These are phyloP conservation scores for Mediolabrus comicus DNA, from an alignment of 108 stramenopile species.

Conservation along the genomic window DNA sequence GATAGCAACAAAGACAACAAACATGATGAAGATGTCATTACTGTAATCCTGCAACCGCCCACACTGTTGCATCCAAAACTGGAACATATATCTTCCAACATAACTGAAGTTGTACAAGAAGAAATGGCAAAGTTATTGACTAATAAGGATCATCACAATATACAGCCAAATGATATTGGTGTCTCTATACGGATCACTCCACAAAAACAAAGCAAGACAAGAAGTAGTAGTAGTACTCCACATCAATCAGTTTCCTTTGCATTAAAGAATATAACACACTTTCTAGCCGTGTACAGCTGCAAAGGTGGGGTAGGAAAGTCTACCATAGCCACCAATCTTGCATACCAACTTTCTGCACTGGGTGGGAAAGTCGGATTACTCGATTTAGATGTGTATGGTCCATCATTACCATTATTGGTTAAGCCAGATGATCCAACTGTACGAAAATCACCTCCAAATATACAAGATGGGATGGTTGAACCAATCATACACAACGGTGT, in stretches of 20 bases:
- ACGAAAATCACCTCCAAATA: constrained; percentile 52
- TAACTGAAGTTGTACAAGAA: constrained; percentile 43
- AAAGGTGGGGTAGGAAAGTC: constrained; percentile 99
- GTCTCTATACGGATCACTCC: constrained; percentile 12
- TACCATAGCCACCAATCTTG: constrained; percentile 96
- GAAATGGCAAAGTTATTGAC: constrained; percentile 16
- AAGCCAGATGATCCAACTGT: constrained; percentile 79
- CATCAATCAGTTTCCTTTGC: constrained; percentile 65
- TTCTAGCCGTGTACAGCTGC: constrained; percentile 88
- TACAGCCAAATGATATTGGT: constrained; percentile 17
- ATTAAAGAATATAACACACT: constrained; percentile 68
- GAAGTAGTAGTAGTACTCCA: constrained; percentile 23
- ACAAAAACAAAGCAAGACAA: constrained; percentile 5
- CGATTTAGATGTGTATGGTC: constrained; percentile 98
- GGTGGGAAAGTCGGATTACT: constrained; percentile 93
- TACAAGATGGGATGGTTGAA: constrained; percentile 66
- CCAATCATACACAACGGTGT: constrained; percentile 86
- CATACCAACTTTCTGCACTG: constrained; percentile 88
- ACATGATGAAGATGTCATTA: constrained; percentile 10
- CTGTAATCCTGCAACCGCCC: constrained; percentile 62
- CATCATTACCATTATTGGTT: constrained; percentile 85
- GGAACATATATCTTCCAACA: constrained; percentile 39
- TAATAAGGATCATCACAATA: constrained; percentile 14
- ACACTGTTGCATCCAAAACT: constrained; percentile 70
- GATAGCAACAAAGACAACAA: background rate